Base-by-base conservation (phyloP, 345 rosid species). In the Geranium brycei region DNA sequence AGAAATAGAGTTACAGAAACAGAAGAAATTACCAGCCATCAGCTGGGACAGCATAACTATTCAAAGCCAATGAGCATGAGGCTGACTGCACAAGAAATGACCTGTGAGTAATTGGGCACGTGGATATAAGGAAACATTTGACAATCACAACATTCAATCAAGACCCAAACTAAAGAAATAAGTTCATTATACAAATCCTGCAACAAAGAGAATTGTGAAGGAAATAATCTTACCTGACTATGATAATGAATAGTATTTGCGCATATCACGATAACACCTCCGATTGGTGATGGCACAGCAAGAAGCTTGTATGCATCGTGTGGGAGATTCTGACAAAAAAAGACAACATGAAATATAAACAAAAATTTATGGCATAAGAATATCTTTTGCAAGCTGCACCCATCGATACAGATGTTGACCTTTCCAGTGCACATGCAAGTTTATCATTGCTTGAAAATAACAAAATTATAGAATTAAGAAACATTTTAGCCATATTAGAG, bases 251-350 rank as follows among this genome's bases (percentile, higher is more conserved):
- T 82, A 61, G 84, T 80, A 71, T 90, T 90, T 62, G 95, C 83
- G 76, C 95, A 70, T 69, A 90, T 74, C 66, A 93, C 97, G 73
- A 90, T 85, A 77, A 93, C 95, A 64, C 99, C 99, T 30, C 99
- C 97, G 60, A 90, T 85, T 64, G 97, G 99, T 7, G 96, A 86
- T 64, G 97, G 99, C 74, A 88, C 97, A 14, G 99, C 91, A 69
- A 88, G 91, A 71, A 93, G 82, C 82, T 93, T 88, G 81, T 87
- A 93, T 62, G 96, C 88, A 81, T 93, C 99, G 64, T 88, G 90
- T 12, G 97, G 97, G n/a, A 93, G 90, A 81, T 88, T 83, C 99
- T 93, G 88, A 67, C 72, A 71, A 71, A 66, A 66, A 62, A 57
- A 68, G 51, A 67, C 70, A 14, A 57, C 62, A 55, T 68, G 66